A percentile compares a stretch with the other conserved stretches of the same genome.
These are phyloP conservation scores for Cladobotryum protrusum DNA, from an alignment of 2,329 filamentous ascomycete genomes.

Conservation along the genomic window DNA sequence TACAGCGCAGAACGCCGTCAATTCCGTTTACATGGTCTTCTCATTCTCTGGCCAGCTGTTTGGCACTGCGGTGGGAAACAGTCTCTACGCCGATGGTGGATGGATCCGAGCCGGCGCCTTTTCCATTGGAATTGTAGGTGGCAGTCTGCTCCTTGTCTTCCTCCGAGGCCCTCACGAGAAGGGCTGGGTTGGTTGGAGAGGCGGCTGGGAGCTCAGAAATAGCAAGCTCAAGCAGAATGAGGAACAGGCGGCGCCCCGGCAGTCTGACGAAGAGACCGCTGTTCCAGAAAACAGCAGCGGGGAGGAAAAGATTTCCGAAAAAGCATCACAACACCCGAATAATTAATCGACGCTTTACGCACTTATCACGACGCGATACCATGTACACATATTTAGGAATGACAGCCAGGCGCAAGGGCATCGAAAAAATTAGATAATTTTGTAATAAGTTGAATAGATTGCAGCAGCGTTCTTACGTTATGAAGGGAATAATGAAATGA, in stretches of 20 bases:
- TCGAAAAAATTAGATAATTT: no score
- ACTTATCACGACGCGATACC: no score
- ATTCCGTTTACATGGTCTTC: conserved; percentile 75
- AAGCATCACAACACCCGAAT: no score
- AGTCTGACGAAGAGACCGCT: no score
- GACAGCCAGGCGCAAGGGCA: no score
- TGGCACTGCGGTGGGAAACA: conserved; percentile 56
- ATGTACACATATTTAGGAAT: no score
- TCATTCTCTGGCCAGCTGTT: conserved; percentile 71
- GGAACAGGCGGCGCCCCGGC: background rate
- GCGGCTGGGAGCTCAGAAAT: conserved; percentile 19
- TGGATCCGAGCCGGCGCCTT: conserved; percentile 43
- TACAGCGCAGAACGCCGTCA: conserved; percentile 66
- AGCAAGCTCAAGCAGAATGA: conserved; percentile 1
- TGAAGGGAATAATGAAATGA: no score
- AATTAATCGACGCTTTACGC: no score
- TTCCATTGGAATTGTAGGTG: conserved; percentile 23
- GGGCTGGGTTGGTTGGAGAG: conserved; percentile 28
- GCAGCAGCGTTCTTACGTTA: no score
- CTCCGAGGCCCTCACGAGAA: conserved; percentile 24
- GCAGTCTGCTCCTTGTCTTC: conserved; percentile 23
- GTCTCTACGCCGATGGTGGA: conserved; percentile 44
- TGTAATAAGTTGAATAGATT: no score
- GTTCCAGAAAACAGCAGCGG: no score
- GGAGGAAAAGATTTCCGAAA: no score